Evolutionary conservation across 2,329 filamentous ascomycete species (phyloP).

Genomic region (Chaetomiaceae sp.): DNA sequence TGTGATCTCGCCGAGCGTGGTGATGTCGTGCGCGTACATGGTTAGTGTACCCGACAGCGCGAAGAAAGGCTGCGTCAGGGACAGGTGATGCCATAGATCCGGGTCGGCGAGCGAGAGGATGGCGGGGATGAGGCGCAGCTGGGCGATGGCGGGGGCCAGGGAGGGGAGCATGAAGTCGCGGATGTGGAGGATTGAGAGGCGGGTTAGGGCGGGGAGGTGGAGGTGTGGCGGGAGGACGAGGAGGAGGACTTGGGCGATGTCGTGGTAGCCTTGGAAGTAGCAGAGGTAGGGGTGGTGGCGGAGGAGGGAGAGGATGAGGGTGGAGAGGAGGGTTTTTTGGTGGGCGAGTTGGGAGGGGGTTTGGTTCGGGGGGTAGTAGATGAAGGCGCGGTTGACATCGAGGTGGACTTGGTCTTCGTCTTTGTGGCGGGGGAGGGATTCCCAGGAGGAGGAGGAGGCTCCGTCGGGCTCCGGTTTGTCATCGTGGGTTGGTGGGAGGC

Average conservation of each 20-base stretch:
- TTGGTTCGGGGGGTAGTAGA: slow-evolving; percentile 83
- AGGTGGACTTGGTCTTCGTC: slow-evolving; percentile 90
- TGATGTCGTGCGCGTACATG: slow-evolving; percentile 94
- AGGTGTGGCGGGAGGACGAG: slow-evolving; percentile 67
- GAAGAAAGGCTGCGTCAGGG: slow-evolving; percentile 79
- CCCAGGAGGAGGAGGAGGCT: slow-evolving; percentile 43
- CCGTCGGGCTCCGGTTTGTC: slow-evolving; percentile 21
- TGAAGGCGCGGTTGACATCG: slow-evolving; percentile 93
- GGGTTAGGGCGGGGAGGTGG: slow-evolving; percentile 62
- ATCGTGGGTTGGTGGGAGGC: slow-evolving; percentile 30
- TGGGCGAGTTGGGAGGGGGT: slow-evolving; percentile 62
- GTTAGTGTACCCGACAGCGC: slow-evolving; percentile 90
- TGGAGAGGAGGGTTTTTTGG: slow-evolving; percentile 72
- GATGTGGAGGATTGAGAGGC: slow-evolving; percentile 85
- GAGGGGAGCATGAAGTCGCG: slow-evolving; percentile 96
- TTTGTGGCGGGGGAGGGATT: slow-evolving; percentile 64
- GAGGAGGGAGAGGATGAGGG: slow-evolving; percentile 75
- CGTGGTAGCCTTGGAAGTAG: slow-evolving; percentile 98
- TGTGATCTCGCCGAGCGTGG: slow-evolving; percentile 82
- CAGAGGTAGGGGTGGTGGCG: slow-evolving; percentile 76
- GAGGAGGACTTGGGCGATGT: slow-evolving; percentile 93
- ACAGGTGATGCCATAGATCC: slow-evolving; percentile 68
- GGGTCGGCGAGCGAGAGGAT: slow-evolving; percentile 72
- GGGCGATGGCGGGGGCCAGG: slow-evolving; percentile 72
- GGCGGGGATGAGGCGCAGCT: slow-evolving; percentile 82